A percentile compares a stretch with the other conserved stretches of the same genome.
Evolutionary conservation across 208 protist genomes (phyloP).

Genomic region (Trypanosoma vivax): DNA sequence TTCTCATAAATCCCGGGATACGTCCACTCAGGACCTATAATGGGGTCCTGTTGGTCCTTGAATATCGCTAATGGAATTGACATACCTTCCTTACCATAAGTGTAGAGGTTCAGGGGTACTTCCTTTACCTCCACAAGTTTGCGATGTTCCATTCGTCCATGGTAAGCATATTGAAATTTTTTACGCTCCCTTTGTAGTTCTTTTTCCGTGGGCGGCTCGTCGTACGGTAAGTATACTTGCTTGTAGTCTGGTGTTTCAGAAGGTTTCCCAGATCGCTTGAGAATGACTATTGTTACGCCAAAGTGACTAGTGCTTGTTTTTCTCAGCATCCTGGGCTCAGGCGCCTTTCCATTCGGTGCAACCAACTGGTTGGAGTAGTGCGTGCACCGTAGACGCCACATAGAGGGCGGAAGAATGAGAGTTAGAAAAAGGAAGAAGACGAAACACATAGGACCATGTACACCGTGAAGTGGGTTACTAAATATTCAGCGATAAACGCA

Average conservation of each 20-base stretch:
- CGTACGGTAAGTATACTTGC: slow-evolving; percentile 84
- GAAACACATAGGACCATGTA: slow-evolving; percentile 17
- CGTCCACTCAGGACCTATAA: slow-evolving; percentile 87
- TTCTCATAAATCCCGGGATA: slow-evolving; percentile 91
- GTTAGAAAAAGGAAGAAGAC: slow-evolving; percentile 8
- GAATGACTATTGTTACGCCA: slow-evolving; percentile 15
- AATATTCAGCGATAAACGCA: too few relatives aligned
- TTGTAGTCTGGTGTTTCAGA: slow-evolving; percentile 75
- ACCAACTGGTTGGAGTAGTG: background rate
- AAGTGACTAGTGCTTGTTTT: slow-evolving; percentile 8
- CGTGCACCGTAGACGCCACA: slow-evolving; percentile 3
- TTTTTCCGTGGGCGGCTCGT: slow-evolving; percentile 64
- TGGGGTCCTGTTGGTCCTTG: slow-evolving; percentile 82
- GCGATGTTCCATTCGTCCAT: slow-evolving; percentile 66
- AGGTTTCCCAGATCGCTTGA: slow-evolving; percentile 79
- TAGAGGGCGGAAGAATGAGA: slow-evolving; percentile 2
- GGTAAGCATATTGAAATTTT: slow-evolving; percentile 61
- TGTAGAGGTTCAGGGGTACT: slow-evolving; percentile 88
- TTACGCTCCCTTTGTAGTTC: slow-evolving; percentile 72
- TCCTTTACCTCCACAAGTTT: slow-evolving; percentile 82
- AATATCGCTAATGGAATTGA: slow-evolving; percentile 86
- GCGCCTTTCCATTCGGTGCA: too few relatives aligned
- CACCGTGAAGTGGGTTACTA: too few relatives aligned
- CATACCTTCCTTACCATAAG: slow-evolving; percentile 90
- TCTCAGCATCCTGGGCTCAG: slow-evolving; percentile 23